Percentiles rank a stretch among this genome's conserved stretches.
Conservation (phyloP, 2,329 filamentous ascomycete genomes). For the Calycina herbarum region DNA sequence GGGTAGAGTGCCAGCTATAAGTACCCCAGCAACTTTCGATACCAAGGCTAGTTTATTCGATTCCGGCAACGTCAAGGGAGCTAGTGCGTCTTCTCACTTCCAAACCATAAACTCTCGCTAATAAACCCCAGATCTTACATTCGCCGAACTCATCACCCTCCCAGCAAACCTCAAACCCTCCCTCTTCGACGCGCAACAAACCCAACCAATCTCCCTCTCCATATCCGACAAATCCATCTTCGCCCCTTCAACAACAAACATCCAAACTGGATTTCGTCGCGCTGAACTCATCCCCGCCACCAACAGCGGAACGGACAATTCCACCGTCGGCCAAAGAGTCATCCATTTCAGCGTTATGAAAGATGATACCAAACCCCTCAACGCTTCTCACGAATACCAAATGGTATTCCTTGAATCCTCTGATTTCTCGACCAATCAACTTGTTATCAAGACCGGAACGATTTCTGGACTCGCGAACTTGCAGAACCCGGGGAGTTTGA, state of each 20-base stretch:
- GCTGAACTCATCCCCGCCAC: constrained; percentile 55
- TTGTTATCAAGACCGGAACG: constrained; percentile 56
- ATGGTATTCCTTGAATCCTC: constrained; percentile 51
- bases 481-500: neutral
- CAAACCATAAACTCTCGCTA: neutral
- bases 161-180: constrained; percentile 42
- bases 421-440: constrained; percentile 51
- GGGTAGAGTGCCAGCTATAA: constrained; percentile 45
- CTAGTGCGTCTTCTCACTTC: constrained; percentile 34
- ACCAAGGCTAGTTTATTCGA: constrained; percentile 47
- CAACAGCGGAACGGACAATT: constrained; percentile 52
- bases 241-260: constrained; percentile 46
- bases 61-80: constrained; percentile 53
- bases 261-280: constrained; percentile 60
- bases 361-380: constrained; percentile 46
- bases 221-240: constrained; percentile 57
- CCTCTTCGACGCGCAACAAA: constrained; percentile 31
- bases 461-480: constrained; percentile 42
- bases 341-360: constrained; percentile 61
- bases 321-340: constrained; percentile 56
- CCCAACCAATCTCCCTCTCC: constrained; percentile 25
- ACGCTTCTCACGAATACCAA: constrained; percentile 62
- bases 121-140: constrained; percentile 44
- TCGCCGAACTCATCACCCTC: constrained; percentile 52
- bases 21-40: constrained; percentile 45